phyloP scores from a whole-genome alignment of 2,329 filamentous ascomycete genomes.

The Neoarthrinium moseri region DNA sequence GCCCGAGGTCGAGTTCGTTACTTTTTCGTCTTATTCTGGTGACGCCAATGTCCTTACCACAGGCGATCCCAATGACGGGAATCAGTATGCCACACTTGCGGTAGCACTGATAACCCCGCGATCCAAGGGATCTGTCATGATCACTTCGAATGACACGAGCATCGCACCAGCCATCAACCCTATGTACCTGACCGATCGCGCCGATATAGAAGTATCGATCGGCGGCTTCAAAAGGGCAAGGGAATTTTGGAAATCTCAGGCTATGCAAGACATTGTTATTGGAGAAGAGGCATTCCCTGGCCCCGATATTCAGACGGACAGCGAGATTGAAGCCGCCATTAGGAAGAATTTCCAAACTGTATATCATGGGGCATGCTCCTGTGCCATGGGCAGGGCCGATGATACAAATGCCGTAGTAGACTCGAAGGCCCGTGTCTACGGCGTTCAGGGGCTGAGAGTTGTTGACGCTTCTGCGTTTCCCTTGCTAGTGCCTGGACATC shows the following conservation, averaged over 20 bases:
- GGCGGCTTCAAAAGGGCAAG: constrained; percentile 63
- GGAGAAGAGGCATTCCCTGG: constrained; percentile 36
- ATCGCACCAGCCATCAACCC: constrained; percentile 29
- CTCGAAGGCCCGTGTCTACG: constrained; percentile 49
- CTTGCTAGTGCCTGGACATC: constrained; percentile 23
- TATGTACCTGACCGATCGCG: constrained; percentile 24
- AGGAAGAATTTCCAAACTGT: constrained; percentile 27
- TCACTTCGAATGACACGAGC: constrained; percentile 47
- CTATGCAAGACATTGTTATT: constrained; percentile 49
- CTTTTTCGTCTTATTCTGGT: neutral
- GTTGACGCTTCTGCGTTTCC: constrained; percentile 47
- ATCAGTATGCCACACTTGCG: neutral
- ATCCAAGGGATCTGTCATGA: constrained; percentile 43
- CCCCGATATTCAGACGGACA: constrained; percentile 34
- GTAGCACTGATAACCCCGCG: neutral
- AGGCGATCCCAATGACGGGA: neutral
- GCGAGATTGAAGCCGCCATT: constrained; percentile 36
- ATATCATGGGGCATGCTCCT: constrained; percentile 54
- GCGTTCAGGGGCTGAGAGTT: constrained; percentile 50
- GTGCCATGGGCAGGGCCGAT: constrained; percentile 48
- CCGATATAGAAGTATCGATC: constrained; percentile 64
- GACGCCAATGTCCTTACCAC: neutral
- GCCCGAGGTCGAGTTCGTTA: neutral
- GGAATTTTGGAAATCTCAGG: constrained; percentile 57
- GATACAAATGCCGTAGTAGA: constrained; percentile 55